These are phyloP conservation scores for Parachlorella kessleri DNA, from an alignment of 139 green algal genomes.

Conservation along the genomic window DNA sequence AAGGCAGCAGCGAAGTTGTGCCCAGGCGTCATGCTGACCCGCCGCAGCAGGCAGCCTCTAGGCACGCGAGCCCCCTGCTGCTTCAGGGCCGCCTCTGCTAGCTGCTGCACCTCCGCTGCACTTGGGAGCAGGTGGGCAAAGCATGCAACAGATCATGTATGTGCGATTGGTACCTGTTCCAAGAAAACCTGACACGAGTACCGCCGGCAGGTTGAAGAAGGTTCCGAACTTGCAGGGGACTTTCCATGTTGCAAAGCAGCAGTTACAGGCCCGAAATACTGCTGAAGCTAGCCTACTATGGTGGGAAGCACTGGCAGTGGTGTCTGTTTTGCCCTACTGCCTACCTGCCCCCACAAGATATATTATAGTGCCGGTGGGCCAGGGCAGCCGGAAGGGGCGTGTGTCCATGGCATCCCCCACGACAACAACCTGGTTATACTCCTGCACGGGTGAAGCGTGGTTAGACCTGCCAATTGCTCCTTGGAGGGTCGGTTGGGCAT, in stretches of 20 bases:
- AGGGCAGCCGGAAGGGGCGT: conserved; percentile 66
- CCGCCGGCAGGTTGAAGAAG: no score
- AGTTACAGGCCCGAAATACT: no score
- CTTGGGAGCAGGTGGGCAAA: neutral
- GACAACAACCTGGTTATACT: conserved; percentile 72
- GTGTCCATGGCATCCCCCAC: conserved; percentile 76
- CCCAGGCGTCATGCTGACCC: conserved; percentile 43
- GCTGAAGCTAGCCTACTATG: no score
- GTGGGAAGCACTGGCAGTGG: no score
- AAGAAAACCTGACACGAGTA: no score
- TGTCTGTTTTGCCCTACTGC: no score
- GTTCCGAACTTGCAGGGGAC: no score
- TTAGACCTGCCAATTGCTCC: no score
- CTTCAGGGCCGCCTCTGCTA: conserved; percentile 47
- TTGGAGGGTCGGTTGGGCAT: no score
- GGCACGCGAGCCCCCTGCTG: conserved; percentile 37
- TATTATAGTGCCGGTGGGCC: conserved; percentile 70
- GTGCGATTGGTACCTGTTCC: no score
- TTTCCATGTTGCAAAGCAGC: no score
- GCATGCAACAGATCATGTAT: no score
- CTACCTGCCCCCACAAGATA: conserved; percentile 61
- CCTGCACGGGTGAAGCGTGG: conserved; percentile 1
- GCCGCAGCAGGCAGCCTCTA: conserved; percentile 63
- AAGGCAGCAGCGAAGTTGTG: conserved; percentile 30
- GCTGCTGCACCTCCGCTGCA: conserved; percentile 46